These are phyloP conservation scores for Euphrasia arctica DNA, from an alignment of 305 asterid genomes.

Conservation along the genomic window DNA sequence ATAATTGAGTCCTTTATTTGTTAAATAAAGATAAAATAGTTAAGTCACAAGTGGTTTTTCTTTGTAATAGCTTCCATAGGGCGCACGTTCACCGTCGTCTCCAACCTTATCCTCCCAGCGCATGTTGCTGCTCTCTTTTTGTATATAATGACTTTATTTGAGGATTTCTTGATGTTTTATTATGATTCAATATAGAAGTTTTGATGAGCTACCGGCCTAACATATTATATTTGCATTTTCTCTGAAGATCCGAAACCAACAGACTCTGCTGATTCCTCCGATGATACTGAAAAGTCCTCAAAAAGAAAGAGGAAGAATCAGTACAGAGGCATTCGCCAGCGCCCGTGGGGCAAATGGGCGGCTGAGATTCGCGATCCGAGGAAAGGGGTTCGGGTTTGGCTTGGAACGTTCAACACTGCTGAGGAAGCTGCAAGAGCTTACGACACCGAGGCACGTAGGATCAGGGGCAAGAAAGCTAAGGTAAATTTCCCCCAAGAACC, in stretches of 20 bases:
- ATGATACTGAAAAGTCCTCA: slow-evolving; percentile 55
- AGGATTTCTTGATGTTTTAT: background rate
- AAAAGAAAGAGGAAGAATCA: slow-evolving; percentile 95
- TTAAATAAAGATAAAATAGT: background rate
- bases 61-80: background rate
- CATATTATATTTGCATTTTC: background rate
- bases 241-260: slow-evolving; percentile 42
- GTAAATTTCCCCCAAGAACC: slow-evolving; percentile 83
- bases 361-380: slow-evolving; percentile 98
- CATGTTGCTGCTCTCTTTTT: background rate
- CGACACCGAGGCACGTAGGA: slow-evolving; percentile 84
- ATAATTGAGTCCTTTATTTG: background rate
- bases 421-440: slow-evolving; percentile 99
- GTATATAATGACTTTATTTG: background rate
- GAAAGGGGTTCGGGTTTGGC: slow-evolving; percentile 97
- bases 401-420: slow-evolving; percentile 91
- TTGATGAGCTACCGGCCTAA: background rate
- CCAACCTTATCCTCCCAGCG: background rate
- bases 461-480: slow-evolving; percentile 92
- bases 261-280: slow-evolving; percentile 46
- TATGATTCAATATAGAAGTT: background rate
- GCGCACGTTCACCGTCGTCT: background rate
- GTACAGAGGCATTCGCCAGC: slow-evolving; percentile 89
- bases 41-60: background rate
- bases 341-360: slow-evolving; percentile 99